Conservation (phyloP, 116 monocot genomes). For the Dioscorea cayenensis region DNA sequence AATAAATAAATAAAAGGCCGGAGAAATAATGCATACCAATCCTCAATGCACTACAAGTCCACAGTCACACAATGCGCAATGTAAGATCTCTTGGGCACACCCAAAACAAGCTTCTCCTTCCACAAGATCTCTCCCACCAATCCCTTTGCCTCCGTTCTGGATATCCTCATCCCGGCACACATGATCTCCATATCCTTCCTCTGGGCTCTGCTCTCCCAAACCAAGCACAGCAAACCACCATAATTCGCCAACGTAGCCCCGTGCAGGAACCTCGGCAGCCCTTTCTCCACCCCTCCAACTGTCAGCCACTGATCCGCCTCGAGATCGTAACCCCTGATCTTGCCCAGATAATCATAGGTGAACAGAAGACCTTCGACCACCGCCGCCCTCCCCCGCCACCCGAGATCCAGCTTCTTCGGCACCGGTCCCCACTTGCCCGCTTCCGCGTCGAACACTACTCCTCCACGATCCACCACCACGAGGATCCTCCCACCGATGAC, state of each 20-base stretch:
- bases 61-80: conserved; percentile 57
- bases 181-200: conserved; percentile 41
- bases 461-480: conserved; percentile 72
- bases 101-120: conserved; percentile 25
- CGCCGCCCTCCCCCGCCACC: conserved; percentile 76
- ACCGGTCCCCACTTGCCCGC: conserved; percentile 40
- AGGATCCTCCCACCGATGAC: conserved; percentile 58
- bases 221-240: conserved; percentile 47
- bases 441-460: conserved; percentile 31
- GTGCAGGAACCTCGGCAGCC: conserved; percentile 52
- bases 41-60: conserved; percentile 30
- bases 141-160: conserved; percentile 13
- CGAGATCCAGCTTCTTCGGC: conserved; percentile 41
- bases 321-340: conserved; percentile 67
- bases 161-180: conserved; percentile 47
- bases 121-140: conserved; percentile 47
- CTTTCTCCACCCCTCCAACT: conserved; percentile 54
- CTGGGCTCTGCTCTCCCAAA: conserved; percentile 54
- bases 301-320: conserved; percentile 36
- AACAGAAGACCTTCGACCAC: conserved; percentile 60
- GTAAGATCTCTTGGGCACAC: conserved; percentile 23
- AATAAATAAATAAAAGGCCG: neutral
- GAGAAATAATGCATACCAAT: neutral
- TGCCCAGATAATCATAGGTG: conserved; percentile 70
- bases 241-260: conserved; percentile 55